Evolutionary conservation across 2,329 filamentous ascomycete genomes (phyloP).

Genomic region (Aspergillus terreus): DNA sequence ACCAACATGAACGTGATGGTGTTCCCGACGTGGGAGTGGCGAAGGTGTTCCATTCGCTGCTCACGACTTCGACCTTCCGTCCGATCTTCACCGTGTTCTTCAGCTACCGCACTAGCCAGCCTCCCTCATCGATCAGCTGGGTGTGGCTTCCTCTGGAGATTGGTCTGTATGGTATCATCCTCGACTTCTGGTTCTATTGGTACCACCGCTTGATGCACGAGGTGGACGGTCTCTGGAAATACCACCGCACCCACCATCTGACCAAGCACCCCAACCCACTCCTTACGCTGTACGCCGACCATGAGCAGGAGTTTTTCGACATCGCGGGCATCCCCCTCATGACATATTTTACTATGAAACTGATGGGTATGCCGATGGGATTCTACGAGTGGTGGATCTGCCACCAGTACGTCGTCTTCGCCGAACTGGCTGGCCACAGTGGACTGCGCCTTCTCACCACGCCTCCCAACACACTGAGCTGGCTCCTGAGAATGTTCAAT

Average conservation of each 20-base stretch:
- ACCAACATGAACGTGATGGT: slow-evolving; percentile 42
- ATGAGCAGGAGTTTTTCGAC: slow-evolving; percentile 43
- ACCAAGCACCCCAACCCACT: slow-evolving; percentile 46
- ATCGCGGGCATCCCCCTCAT: slow-evolving; percentile 41
- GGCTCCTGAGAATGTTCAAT: slow-evolving; percentile 30
- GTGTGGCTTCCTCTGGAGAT: slow-evolving; percentile 38
- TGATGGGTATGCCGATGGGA: slow-evolving; percentile 41
- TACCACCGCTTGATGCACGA: slow-evolving; percentile 45
- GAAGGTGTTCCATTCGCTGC: slow-evolving; percentile 31
- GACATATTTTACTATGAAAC: slow-evolving; percentile 35
- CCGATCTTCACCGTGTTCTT: slow-evolving; percentile 34
- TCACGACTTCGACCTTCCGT: slow-evolving; percentile 32
- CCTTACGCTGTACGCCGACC: slow-evolving; percentile 41
- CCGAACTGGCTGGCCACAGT: slow-evolving; percentile 20
- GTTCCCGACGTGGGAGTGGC: slow-evolving; percentile 39
- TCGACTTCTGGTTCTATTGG: slow-evolving; percentile 42
- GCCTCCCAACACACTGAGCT: slow-evolving; percentile 32
- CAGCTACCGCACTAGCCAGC: slow-evolving; percentile 20
- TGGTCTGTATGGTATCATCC: slow-evolving; percentile 40
- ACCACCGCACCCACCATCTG: slow-evolving; percentile 45
- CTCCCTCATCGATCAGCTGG: slow-evolving; percentile 27
- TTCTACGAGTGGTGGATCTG: slow-evolving; percentile 50
- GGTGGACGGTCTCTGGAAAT: slow-evolving; percentile 38
- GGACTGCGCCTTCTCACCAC: slow-evolving; percentile 31
- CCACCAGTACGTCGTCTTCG: slow-evolving; percentile 43